These are phyloP conservation scores for Aspergillus fumigatus DNA, from an alignment of 2,329 filamentous ascomycete species.

Conservation along the genomic window DNA sequence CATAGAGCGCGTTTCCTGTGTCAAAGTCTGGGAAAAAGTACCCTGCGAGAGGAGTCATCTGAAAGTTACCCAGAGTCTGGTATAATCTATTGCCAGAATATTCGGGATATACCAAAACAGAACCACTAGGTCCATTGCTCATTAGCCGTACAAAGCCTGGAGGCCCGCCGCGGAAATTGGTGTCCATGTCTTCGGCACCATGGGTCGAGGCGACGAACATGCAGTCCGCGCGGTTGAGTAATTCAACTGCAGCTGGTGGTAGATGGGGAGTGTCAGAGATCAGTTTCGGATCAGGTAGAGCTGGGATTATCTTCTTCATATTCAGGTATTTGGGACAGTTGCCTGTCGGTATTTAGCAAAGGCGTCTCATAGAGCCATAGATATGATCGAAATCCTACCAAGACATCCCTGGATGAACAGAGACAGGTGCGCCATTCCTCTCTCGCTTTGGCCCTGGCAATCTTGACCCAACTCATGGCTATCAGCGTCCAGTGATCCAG, in stretches of 20 bases:
- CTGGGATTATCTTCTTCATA: conserved; percentile 59
- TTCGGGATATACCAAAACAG: conserved; percentile 69
- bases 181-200: conserved; percentile 66
- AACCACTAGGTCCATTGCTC: conserved; percentile 46
- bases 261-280: conserved; percentile 48
- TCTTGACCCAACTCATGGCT: conserved; percentile 15
- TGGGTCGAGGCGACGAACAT: conserved; percentile 72
- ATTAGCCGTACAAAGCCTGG: conserved; percentile 68
- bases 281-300: conserved; percentile 51
- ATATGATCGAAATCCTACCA: conserved; percentile 33
- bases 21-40: conserved; percentile 70
- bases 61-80: conserved; percentile 75
- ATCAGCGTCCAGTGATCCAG: conserved; percentile 49
- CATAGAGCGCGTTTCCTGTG: conserved; percentile 67
- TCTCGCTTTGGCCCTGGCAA: conserved; percentile 5
- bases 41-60: conserved; percentile 62
- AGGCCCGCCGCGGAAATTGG: conserved; percentile 73
- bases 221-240: conserved; percentile 64
- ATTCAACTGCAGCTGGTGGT: conserved; percentile 49
- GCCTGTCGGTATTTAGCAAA: conserved; percentile 37
- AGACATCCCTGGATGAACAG: conserved; percentile 67
- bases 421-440: conserved; percentile 51
- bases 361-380: background rate
- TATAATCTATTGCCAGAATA: conserved; percentile 82
- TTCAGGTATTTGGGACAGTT: conserved; percentile 90